Evolutionary conservation across 2,329 filamentous ascomycete species (phyloP).

Genomic region (Ambrosiella xylebori): DNA sequence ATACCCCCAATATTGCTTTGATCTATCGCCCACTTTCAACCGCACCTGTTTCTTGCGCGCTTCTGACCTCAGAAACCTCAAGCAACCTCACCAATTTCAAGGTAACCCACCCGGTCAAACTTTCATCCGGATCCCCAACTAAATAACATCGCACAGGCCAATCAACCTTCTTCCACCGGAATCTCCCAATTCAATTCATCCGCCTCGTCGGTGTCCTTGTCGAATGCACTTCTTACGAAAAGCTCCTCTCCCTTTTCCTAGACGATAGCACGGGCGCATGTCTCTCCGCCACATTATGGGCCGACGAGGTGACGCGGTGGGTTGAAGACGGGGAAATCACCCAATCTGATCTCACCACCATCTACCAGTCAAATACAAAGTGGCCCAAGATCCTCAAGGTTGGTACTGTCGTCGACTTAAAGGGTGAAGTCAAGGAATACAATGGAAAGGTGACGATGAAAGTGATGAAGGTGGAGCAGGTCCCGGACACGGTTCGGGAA

Average conservation of each 20-base stretch:
- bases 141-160: no score
- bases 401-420: slow-evolving; percentile 39
- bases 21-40: slow-evolving; percentile 42
- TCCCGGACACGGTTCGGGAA: slow-evolving; percentile 38
- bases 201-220: no score
- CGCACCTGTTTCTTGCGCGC: slow-evolving; percentile 40
- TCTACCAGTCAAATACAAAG: neutral
- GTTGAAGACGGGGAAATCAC: neutral
- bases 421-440: slow-evolving; percentile 32
- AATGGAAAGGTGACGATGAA: slow-evolving; percentile 34
- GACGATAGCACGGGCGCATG: slow-evolving; percentile 43
- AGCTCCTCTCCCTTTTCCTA: slow-evolving; percentile 35
- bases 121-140: neutral
- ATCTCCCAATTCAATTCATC: no score
- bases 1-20: slow-evolving; percentile 48
- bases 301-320: no score
- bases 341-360: no score
- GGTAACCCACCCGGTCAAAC: slow-evolving; percentile 22
- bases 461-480: slow-evolving; percentile 30
- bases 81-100: slow-evolving; percentile 32
- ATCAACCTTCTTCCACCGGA: no score
- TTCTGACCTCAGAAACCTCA: slow-evolving; percentile 32
- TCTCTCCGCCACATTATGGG: no score
- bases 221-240: slow-evolving; percentile 11
- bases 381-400: slow-evolving; percentile 1